Evolutionary conservation across 163 green algal species (phyloP), one percentile per base, ranked within the genome.

Genomic region (Trebouxiophyceae sp.): DNA sequence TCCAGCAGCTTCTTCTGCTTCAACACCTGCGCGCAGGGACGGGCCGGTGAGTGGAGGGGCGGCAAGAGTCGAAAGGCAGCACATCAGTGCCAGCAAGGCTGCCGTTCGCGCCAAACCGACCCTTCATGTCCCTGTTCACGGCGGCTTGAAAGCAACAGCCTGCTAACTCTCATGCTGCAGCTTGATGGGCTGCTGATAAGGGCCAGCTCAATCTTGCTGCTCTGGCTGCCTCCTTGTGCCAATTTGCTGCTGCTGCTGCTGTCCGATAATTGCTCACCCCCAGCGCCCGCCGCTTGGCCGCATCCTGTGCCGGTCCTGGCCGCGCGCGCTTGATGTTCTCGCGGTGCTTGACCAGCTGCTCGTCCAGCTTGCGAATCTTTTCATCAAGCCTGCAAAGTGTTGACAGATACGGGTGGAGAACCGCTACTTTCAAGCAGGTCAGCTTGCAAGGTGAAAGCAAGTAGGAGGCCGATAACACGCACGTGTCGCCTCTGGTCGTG

Each of bases 1-100:
- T 99, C 93, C 65, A 95, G 96, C 81, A 97, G 74, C 58, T 81
- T 77, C 76, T 97, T 97, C 81, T 97, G 91, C 72, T 93, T 93
- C 22, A 99, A 72, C 16, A 99, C 77, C 78, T 93, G 77, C 58
- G 7, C n/a, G n/a, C n/a, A n/a, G n/a, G n/a, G n/a, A n/a, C n/a
- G n/a, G n/a, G n/a, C n/a, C n/a, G n/a, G n/a, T n/a, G n/a, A n/a
- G n/a, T n/a, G n/a, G n/a, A n/a, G n/a, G n/a, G n/a, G n/a, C n/a
- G n/a, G n/a, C n/a, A n/a, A n/a, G n/a, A n/a, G n/a, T n/a, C n/a
- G n/a, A n/a, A n/a, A n/a, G n/a, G n/a, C n/a, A n/a, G n/a, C n/a
- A n/a, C n/a, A n/a, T n/a, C n/a, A n/a, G n/a, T n/a, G n/a, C n/a
- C n/a, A n/a, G n/a, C n/a, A n/a, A n/a, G n/a, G n/a, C n/a, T n/a